A percentile compares a stretch with the other conserved stretches of the same genome.
Evolutionary conservation across 2,329 filamentous ascomycete species (phyloP).

Genomic region (Cladosporium sp.): DNA sequence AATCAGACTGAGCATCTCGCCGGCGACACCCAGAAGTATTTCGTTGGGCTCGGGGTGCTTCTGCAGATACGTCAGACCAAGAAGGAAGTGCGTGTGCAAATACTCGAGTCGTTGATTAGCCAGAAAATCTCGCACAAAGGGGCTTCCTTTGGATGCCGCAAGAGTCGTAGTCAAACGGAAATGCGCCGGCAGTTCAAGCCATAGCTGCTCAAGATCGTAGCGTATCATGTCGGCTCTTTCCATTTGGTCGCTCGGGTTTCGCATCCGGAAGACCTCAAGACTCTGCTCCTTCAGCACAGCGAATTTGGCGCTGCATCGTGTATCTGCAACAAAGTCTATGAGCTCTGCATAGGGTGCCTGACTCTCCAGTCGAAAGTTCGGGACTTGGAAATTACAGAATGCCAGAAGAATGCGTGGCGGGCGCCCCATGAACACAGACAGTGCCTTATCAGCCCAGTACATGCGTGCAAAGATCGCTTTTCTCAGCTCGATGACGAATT

Average conservation of each 20-base stretch:
- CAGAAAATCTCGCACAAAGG: conserved; percentile 38
- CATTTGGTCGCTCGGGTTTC: conserved; percentile 22
- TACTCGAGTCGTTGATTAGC: conserved; percentile 38
- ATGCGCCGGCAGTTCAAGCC: conserved; percentile 33
- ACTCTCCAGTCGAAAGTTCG: not conserved
- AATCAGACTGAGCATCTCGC: conserved; percentile 36
- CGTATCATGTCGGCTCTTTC: not conserved
- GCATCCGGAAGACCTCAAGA: conserved; percentile 34
- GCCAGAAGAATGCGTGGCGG: conserved; percentile 50
- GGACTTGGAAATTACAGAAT: conserved; percentile 43
- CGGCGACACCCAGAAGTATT: conserved; percentile 32
- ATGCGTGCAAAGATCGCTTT: conserved; percentile 45
- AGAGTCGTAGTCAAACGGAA: conserved; percentile 23
- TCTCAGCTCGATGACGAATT: conserved; percentile 47
- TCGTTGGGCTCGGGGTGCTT: conserved; percentile 31
- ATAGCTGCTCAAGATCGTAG: conserved; percentile 27
- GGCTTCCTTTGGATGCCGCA: not conserved
- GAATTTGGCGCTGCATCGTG: conserved; percentile 38
- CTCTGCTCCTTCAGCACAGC: conserved; percentile 40
- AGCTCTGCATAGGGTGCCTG: not conserved
- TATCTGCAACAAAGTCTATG: conserved; percentile 34
- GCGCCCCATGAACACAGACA: conserved; percentile 54
- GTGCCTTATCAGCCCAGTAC: conserved; percentile 52
- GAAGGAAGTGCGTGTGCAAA: conserved; percentile 39
- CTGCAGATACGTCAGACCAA: conserved; percentile 31